These are phyloP conservation scores for Pythium monospermum DNA, from an alignment of 352 stramenopile species.

Conservation along the genomic window DNA sequence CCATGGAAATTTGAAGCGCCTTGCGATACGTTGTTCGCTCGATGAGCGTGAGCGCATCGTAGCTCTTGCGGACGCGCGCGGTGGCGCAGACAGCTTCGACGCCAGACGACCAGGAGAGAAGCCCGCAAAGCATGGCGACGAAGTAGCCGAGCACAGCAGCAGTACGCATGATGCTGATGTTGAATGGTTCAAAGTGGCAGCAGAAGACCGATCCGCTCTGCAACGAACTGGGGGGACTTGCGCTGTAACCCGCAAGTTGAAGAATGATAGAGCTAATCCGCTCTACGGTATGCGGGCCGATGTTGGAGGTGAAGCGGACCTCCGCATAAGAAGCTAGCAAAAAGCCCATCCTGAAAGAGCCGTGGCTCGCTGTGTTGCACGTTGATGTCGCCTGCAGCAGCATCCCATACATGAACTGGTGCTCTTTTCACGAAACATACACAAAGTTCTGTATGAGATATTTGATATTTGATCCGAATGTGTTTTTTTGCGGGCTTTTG, in stretches of 20 bases:
- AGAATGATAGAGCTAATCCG: too few species aligned
- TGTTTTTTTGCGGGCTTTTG: too few species aligned
- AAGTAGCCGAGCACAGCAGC: slow-evolving; percentile 4
- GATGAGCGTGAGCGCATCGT: slow-evolving; percentile 12
- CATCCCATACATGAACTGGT: not conserved
- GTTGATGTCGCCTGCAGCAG: not conserved
- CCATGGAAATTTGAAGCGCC: slow-evolving; percentile 18
- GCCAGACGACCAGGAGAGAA: not conserved
- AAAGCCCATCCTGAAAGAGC: too few species aligned
- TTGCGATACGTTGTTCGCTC: slow-evolving; percentile 12
- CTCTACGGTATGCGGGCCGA: too few species aligned
- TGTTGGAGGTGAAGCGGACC: too few species aligned
- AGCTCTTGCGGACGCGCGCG: slow-evolving; percentile 17
- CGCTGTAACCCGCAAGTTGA: slow-evolving; percentile 9
- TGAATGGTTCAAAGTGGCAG: too few species aligned
- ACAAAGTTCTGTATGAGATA: not conserved
- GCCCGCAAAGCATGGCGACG: slow-evolving; percentile 1
- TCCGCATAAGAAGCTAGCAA: too few species aligned
- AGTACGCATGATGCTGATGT: slow-evolving; percentile 4
- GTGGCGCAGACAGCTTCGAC: slow-evolving; percentile 9
- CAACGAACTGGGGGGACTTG: not conserved
- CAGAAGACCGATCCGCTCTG: too few species aligned
- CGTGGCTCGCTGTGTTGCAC: too few species aligned
- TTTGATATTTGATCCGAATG: too few species aligned
- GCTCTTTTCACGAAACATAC: not conserved